Base-by-base conservation (phyloP, 345 rosid species). In the Moricandia arvensis region DNA sequence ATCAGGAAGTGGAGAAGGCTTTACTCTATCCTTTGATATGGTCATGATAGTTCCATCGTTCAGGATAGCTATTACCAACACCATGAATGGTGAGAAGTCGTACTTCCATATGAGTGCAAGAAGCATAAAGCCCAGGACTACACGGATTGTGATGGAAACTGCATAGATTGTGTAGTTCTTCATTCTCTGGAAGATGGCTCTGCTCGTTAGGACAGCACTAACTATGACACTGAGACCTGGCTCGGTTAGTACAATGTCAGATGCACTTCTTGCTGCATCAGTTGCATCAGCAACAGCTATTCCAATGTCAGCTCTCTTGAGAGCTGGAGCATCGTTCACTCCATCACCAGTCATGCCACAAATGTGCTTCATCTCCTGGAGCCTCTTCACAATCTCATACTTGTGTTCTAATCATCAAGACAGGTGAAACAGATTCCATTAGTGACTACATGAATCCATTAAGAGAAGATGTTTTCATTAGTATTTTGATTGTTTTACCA, bases 281-380 rank as follows among this genome's bases (percentile, higher is more conserved):
- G 98, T 93, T 1, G 98, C 98, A 79, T 91, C 98, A 65, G 88
- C 96, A 7, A 91, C 98, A 13, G 96, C 98, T 80, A 91, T 91
- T 68, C 97, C 98, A 68, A 91, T 94, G 84, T 90, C 98, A 29
- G 96, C 98, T 71, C 78, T 94, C 87, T 91, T 94, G 31, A 93
- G 77, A 47, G 98, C 98, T 0, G 98, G 97, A 1, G 98, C 98
- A 82, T 93, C 98, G 77, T 94, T 94, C 65, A 94, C 98, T 18
- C 98, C 96, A 69, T 94, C 96, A 75, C 98, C 98, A 16, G 97
- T 94, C 97, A 94, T 94, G 43, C 98, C 98, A 62, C 97, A 91
- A 10, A 94, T 91, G 71, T 94, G 97, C 63, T 94, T 91, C 89
- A 80, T 86, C 5, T 82, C 89, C 69, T 94, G 97, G 26, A 94